Evolutionary conservation across 306 rosid genomes (phyloP), one percentile per base, ranked within the genome.

Genomic region (Begonia masoniana): DNA sequence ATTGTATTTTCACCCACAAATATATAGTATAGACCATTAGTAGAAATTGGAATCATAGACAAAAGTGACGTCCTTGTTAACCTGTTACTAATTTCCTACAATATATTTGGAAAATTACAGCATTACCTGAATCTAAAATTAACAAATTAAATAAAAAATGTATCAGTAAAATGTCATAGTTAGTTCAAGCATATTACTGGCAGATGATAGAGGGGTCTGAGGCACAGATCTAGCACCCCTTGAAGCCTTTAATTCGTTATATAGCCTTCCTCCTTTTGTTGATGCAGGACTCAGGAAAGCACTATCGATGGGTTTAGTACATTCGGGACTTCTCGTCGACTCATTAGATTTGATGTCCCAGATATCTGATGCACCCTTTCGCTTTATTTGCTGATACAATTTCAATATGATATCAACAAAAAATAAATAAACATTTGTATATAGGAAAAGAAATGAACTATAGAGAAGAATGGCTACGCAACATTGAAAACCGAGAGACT

Each of bases 241-340:
- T 52, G 86, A 52, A 74, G 62, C 78, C 79, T 83, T 83, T 58
- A 92, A 62, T 64, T 75, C 78, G 52, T 70, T 83, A 70, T 70
- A 70, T 26, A 74, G 39, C 73, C 84, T 83, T 58, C 84, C 96
- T 6, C 82, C 92, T 76, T 91, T 92, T 15, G 76, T 67, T 64
- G 96, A 83, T 55, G 75, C 68, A 13, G 96, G 96, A 47, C 96
- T 86, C 59, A 75, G 85, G 21, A 81, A 55, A 54, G 84, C 83
- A 73, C 78, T 83, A 50, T 42, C 76, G 7, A 61, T 24, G 31
- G 31, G 31, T 24, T 24, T 24, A 24, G 31, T 24, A 4, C 31
- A 24, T 24, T 4, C 31, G 4, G 31, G 31, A 26, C 78, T 76
- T 62, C 62, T 69, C 74, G 36, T 26, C 36, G 7, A 26, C 6